Evolutionary conservation across 1,284 basidiomycete species (phyloP).

Genomic region (Coriolopsis trogii): DNA sequence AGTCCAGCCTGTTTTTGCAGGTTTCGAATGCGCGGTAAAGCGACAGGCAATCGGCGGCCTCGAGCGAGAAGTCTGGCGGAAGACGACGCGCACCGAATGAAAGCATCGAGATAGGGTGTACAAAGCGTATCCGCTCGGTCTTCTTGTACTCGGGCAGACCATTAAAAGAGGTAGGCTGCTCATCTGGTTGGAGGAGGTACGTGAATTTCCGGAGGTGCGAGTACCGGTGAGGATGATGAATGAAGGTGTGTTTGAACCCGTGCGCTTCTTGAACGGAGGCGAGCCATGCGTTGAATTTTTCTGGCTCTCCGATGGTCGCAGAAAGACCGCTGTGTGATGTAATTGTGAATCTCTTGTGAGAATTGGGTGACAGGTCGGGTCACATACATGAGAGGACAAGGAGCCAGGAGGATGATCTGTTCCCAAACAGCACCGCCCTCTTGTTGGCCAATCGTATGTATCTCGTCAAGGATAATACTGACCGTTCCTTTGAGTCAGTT

Average conservation of each 20-base stretch:
- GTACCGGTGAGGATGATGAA: slow-evolving; percentile 68
- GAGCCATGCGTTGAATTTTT: slow-evolving; percentile 68
- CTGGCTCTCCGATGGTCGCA: slow-evolving; percentile 68
- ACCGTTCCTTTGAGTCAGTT: neutral
- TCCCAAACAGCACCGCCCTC: slow-evolving; percentile 74
- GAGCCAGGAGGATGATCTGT: slow-evolving; percentile 63
- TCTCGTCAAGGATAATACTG: slow-evolving; percentile 75
- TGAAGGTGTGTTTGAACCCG: slow-evolving; percentile 57
- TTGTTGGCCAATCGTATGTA: slow-evolving; percentile 71
- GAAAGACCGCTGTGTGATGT: slow-evolving; percentile 56
- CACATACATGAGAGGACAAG: slow-evolving; percentile 68
- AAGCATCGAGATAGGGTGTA: slow-evolving; percentile 64
- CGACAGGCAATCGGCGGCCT: slow-evolving; percentile 55
- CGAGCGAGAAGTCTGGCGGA: slow-evolving; percentile 64
- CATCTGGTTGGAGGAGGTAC: slow-evolving; percentile 43
- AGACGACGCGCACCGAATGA: slow-evolving; percentile 34
- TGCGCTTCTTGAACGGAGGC: slow-evolving; percentile 59
- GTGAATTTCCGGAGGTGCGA: slow-evolving; percentile 71
- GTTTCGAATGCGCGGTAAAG: slow-evolving; percentile 49
- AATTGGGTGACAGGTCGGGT: slow-evolving; percentile 12
- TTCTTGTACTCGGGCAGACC: slow-evolving; percentile 42
- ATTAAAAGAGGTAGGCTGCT: slow-evolving; percentile 35
- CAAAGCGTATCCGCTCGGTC: slow-evolving; percentile 47
- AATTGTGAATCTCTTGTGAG: neutral
- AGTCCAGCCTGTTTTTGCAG: slow-evolving; percentile 21